A percentile compares a stretch with the other conserved stretches of the same genome.
Evolutionary conservation across 805 yeast species (phyloP).

Genomic region (Hanseniaspora pseudoguilliermondii): DNA sequence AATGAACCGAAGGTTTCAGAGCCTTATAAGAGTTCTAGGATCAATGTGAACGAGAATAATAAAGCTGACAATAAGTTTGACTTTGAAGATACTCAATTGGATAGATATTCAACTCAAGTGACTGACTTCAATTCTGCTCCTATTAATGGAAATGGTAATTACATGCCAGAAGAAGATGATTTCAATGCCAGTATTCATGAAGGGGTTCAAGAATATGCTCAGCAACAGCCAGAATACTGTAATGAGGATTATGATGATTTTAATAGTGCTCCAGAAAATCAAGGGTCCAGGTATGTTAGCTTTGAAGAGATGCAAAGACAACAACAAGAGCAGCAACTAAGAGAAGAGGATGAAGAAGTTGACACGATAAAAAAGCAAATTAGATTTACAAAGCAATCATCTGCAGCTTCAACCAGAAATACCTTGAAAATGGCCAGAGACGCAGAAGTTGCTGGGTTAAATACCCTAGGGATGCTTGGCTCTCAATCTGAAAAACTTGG

Average conservation of each 20-base stretch:
- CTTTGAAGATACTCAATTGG: conserved; percentile 18
- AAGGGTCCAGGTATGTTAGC: conserved; percentile 22
- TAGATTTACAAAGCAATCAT: conserved; percentile 72
- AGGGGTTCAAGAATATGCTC: conserved; percentile 15
- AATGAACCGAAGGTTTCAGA: conserved; percentile 14
- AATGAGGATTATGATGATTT: conserved; percentile 50
- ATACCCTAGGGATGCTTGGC: conserved; percentile 84
- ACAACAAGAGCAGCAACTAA: conserved; percentile 29
- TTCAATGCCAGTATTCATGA: conserved; percentile 23
- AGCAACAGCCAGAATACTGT: conserved; percentile 15
- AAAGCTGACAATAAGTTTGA: conserved; percentile 16
- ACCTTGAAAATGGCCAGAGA: conserved; percentile 60
- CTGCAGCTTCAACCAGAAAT: conserved; percentile 73
- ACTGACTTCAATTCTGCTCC: conserved; percentile 21
- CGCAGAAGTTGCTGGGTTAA: conserved; percentile 62
- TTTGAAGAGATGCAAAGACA: conserved; percentile 28
- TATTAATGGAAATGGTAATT: neutral
- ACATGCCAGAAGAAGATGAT: conserved; percentile 22
- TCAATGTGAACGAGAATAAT: neutral
- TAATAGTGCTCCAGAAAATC: conserved; percentile 48
- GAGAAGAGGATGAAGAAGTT: conserved; percentile 74
- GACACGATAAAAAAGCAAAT: conserved; percentile 75
- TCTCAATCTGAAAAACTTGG: conserved; percentile 81
- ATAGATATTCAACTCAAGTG: neutral
- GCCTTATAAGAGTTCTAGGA: conserved; percentile 10